Percentiles rank a stretch among this genome's conserved stretches.
These are phyloP conservation scores for Colletotrichum lindemuthianum DNA, from an alignment of 2,329 filamentous ascomycete genomes.

Conservation along the genomic window DNA sequence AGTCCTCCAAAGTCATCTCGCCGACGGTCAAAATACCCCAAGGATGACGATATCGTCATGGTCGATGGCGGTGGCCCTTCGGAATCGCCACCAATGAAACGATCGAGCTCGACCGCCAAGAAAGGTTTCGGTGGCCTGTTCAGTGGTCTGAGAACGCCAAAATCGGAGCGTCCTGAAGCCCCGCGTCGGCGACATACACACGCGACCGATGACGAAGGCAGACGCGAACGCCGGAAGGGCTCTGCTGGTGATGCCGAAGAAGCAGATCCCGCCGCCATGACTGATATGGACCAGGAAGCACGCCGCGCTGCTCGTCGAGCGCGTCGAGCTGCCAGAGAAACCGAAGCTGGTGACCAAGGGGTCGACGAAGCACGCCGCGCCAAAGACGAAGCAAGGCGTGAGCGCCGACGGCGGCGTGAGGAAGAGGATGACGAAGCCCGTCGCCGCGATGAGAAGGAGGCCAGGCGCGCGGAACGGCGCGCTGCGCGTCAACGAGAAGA, in stretches of 20 bases:
- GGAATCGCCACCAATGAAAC: slow-evolving; percentile 46
- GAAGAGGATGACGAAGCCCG: slow-evolving; percentile 63
- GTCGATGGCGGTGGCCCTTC: slow-evolving; percentile 46
- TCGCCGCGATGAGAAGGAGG: slow-evolving; percentile 67
- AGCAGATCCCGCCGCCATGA: slow-evolving; percentile 53
- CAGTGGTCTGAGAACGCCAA: slow-evolving; percentile 64
- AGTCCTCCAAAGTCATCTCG: slow-evolving; percentile 43
- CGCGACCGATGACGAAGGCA: slow-evolving; percentile 61
- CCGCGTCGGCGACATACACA: slow-evolving; percentile 62
- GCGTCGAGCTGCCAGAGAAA: slow-evolving; percentile 60
- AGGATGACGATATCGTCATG: slow-evolving; percentile 54
- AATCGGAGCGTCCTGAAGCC: slow-evolving; percentile 49
- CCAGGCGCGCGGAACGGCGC: slow-evolving; percentile 64
- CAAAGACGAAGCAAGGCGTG: slow-evolving; percentile 66
- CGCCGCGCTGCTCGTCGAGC: slow-evolving; percentile 71
- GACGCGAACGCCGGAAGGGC: slow-evolving; percentile 49
- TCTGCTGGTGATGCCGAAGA: slow-evolving; percentile 61
- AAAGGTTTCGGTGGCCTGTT: slow-evolving; percentile 71
- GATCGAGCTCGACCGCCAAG: slow-evolving; percentile 52
- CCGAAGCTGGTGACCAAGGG: slow-evolving; percentile 54
- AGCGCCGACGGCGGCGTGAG: slow-evolving; percentile 65
- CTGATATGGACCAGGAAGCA: slow-evolving; percentile 69
- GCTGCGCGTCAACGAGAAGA: slow-evolving; percentile 60
- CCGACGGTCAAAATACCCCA: slow-evolving; percentile 44
- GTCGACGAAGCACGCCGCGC: slow-evolving; percentile 66